Conservation (phyloP, 73 alveolate species). For the Uronychia setigera region DNA sequence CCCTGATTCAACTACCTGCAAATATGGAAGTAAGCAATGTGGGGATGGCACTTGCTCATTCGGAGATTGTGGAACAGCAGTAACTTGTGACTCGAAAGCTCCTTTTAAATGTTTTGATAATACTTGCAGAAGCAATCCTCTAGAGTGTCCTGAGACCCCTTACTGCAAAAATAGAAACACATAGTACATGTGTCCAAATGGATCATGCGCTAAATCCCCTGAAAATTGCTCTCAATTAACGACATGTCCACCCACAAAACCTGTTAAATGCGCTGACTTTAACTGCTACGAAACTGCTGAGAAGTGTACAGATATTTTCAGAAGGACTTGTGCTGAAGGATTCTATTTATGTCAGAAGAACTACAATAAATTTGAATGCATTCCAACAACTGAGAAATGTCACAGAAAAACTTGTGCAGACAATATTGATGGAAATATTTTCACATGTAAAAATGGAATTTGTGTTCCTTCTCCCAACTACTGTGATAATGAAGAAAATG, state of each 20-base stretch:
- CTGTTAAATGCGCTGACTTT: constrained; percentile 78
- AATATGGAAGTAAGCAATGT: constrained; percentile 39
- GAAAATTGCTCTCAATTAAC: constrained; percentile 38
- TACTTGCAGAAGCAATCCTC: constrained; percentile 62
- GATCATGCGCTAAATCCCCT: constrained; percentile 28
- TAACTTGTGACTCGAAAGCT: constrained; percentile 58
- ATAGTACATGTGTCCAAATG: constrained; percentile 10
- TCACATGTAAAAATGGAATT: constrained; percentile 60
- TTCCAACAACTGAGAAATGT: constrained; percentile 48
- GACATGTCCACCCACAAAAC: constrained; percentile 63
- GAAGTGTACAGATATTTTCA: constrained; percentile 37
- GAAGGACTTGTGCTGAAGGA: constrained; percentile 24
- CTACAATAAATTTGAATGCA: constrained; percentile 16
- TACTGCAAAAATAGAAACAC: constrained; percentile 25
- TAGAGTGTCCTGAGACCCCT: constrained; percentile 69
- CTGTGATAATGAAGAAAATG: constrained; percentile 58
- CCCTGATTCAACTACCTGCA: constrained; percentile 47
- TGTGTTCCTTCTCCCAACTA: constrained; percentile 45
- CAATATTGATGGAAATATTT: constrained; percentile 18
- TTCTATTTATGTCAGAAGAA: not conserved
- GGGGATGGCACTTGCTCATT: constrained; percentile 80
- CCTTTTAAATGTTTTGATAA: constrained; percentile 80
- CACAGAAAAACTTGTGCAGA: constrained; percentile 46
- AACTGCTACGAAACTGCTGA: constrained; percentile 50
- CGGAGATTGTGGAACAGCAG: constrained; percentile 52